Base-by-base conservation (phyloP, 2,329 filamentous ascomycete genomes). In the Botrytis fragariae region DNA sequence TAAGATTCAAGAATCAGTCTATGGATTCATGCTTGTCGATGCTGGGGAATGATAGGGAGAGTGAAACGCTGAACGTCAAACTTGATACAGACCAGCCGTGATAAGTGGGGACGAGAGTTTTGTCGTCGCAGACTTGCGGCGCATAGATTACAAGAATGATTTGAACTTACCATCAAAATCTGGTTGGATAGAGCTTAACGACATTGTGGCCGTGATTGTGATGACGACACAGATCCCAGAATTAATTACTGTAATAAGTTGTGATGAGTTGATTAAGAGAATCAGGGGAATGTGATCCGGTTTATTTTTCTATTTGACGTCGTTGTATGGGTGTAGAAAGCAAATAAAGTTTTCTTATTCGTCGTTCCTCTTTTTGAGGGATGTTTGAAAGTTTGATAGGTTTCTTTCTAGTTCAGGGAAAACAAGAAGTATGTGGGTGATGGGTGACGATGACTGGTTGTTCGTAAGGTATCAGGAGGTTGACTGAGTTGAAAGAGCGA, bases 11-110 rank as follows among this genome's bases (percentile, higher is more conserved):
- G 64, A 39, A 77, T 80, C 77, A 79, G 78, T 75, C 68, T 63
- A 72, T 74, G 75, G 75, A 72, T 78, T 78, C 77, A 78, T 80
- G 78, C 79, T 78, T 76, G 73, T 72, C 70, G 71, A 75, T 76
- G 77, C 78, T 64, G 71, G 69, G n/a, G 35, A n/a, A 42, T 35
- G 25, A 39, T 44, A 42, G 44, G 29, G 48, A 68, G 68, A 73
- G 68, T 80, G 80, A 81, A 81, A 80, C 79, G 73, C 74, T 73
- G 73, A 73, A 79, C 74, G 74, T 73, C 71, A 74, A 79, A 79
- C 76, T 76, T 80, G 80, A 80, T 76, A 80, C 79, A 77, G 9
- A 37, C 61, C 74, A 74, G 71, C 69, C 39, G 62, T 67, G 72
- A 76, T 75, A 80, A 80, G 78, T 80, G 79, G 79, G 74, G 76